Base-by-base conservation (phyloP, 768 basidiomycete genomes). In the Tulasnella calospora region DNA sequence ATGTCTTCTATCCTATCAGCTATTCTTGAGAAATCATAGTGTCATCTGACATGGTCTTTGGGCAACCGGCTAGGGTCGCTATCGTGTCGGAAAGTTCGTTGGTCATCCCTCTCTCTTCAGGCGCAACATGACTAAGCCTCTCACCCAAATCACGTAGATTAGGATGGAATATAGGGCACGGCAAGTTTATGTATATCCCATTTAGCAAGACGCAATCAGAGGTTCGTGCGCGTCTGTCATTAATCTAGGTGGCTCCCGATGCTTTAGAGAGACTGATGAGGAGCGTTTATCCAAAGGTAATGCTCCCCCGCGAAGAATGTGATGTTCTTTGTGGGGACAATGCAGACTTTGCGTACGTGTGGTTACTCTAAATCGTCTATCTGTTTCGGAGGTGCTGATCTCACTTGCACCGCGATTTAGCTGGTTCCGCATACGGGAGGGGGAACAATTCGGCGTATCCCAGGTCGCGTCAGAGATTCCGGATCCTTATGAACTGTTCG, bases 261-360 rank as follows among this genome's bases (percentile, higher is more conserved):
- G 8, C 40, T 40, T 40, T 40, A 40, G 40, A 40, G 27, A 67
- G 8, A 19, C 61, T 67, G 61, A 67, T 12, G 13, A 2, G 33
- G 7, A 35, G 21, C 15, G n/a, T 35, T 35, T 17, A 30, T 17
- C 61, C 1, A 19, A 35, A 67, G 61, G 30, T 67, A 17, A 67
- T 67, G 61, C 61, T 67, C 27, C 61, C 61, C 61, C 61, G 61
- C 15, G 61, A 27, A 27, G 1, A 72, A 36, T 78, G 70, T 30
- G 46, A 72, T 33, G 71, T 78, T 44, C 77, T 78, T 44, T 78
- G 77, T 19, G 77, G 77, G 30, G 77, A 78, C 1, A 41, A 67
- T 15, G 23, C 47, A 51, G n/a, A 72, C 69, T 78, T 78, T 78
- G 77, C 77, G 77, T 78, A 47, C 3, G 77, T 44, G 3, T 4